A percentile compares a stretch with the other conserved stretches of the same genome.
phyloP scores from a whole-genome alignment of 306 rosid species.

The Cucumis melo region DNA sequence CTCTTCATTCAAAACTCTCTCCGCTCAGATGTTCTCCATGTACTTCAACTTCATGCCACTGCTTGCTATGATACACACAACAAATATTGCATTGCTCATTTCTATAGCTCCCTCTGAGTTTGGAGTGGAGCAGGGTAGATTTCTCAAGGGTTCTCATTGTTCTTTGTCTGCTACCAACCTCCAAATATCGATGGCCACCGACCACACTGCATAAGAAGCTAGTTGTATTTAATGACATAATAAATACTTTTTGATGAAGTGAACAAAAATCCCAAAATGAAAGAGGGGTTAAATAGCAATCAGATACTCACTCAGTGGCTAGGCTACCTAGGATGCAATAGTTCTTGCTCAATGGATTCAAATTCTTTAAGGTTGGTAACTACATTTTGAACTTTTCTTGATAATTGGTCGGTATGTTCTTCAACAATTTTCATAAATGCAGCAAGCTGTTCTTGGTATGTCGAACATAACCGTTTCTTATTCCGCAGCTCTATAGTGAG shows the following conservation, averaged over 20 bases:
- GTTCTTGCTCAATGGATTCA: constrained; percentile 48
- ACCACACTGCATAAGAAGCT: neutral
- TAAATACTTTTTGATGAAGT: neutral
- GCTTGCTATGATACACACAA: neutral
- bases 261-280: neutral
- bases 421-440: constrained; percentile 66
- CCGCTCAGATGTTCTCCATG: neutral
- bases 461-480: constrained; percentile 63
- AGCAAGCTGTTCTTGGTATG: constrained; percentile 67
- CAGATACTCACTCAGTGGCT: constrained; percentile 26
- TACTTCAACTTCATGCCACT: neutral
- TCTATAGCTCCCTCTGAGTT: neutral
- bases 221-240: neutral
- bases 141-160: neutral
- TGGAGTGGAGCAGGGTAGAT: neutral
- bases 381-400: constrained; percentile 51
- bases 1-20: neutral
- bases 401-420: constrained; percentile 61
- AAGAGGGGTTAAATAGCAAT: neutral
- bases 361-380: constrained; percentile 66
- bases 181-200: neutral
- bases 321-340: constrained; percentile 39
- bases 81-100: neutral
- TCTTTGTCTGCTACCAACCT: neutral
- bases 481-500: constrained; percentile 74